Base-by-base conservation (phyloP, 495 filamentous ascomycete genomes). In the Lasiosphaeriaceae sp. region DNA sequence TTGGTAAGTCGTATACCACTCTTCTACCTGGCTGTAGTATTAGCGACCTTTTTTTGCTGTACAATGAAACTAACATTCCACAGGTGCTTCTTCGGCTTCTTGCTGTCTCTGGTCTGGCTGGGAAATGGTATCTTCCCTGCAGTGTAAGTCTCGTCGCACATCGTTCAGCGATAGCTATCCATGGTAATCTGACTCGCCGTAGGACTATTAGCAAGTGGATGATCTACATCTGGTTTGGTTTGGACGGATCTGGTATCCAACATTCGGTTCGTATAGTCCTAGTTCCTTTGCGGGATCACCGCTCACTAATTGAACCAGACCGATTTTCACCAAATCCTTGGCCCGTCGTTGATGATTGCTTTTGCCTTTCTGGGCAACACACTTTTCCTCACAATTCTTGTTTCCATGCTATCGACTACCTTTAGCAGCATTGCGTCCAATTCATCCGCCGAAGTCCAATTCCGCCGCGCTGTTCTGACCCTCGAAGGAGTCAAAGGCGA, bases 141-240 rank as follows among this genome's bases (percentile, higher is more conserved):
- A 24, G 54, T 70, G 74, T 78, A 70, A 60, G 74, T 68, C 0
- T 23, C 3, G 1, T 9, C 12, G 9, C 44, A 22, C 17, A 1
- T 8, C 4, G 6, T 2, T 23, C 17, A 12, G 19, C 16, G 14
- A 2, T 12, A n/a, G 3, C 20, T 44, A 31, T 52, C 17, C n/a
- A n/a, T n/a, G n/a, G n/a, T n/a, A n/a, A n/a, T 43, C 68, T 71
- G 57, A 71, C 49, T 11, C 17, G 17, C 9, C n/a, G 37, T 50
- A 74, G 83, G 20, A 86, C 79, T 1, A 88, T 90, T 54, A 79
- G 80, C 41, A 89, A 88, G 66, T 90, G 87, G 87, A 89, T 90
- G 87, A 77, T 90, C 0, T 90, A 85, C 77, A 87, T 90, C 53
- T 90, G 87, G 87, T 90, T 90, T 58, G 87, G 87, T 0, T 75